Base-by-base conservation (phyloP, 805 yeast species). In the Nakazawaea sp. region DNA sequence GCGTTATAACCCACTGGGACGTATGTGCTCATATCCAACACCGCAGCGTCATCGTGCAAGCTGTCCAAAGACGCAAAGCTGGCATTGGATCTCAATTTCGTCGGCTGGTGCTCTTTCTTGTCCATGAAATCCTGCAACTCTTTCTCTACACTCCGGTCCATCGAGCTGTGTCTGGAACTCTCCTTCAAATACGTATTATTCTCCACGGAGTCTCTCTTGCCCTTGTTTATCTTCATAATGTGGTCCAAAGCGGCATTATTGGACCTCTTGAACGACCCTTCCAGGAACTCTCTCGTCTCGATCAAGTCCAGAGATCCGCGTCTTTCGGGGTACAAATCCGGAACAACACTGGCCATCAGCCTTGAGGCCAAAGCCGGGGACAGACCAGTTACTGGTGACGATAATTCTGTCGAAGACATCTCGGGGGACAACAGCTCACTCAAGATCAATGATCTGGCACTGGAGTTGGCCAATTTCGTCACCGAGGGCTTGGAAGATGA, bases 31-130 rank as follows among this genome's bases (percentile, higher is more conserved):
- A 36, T 25, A 26, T 37, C 40, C 18, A 39, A 24, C 19, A 35
- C 36, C 12, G 25, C 28, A 18, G 18, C 16, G 13, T 50, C 54
- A 32, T 52, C 64, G 50, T 79, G 78, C 42, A 73, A 69, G 52
- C 88, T 77, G 49, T 80, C 88, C 50, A 83, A 59, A 0, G 89
- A 81, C 1, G 90, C 90, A 63, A 81, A 81, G 43, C 88, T 80
- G 29, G 83, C 84, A 43, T 75, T 79, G 12, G 79, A 62, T 0
- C 86, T 86, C 27, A 81, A 8, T 9, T 30, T 30, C 9, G 9
- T 15, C 7, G 31, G 20, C 8, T 13, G 8, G 24, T 7, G 10
- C 24, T 7, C n/a, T 13, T 6, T 7, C 7, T 12, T 26, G 29
- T 9, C 13, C 29, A 6, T 26, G 29, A 27, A n/a, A n/a, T n/a